Base-by-base conservation (phyloP, 228 moss, liverwort and hornwort genomes). In the Sphagnum magellanicum region DNA sequence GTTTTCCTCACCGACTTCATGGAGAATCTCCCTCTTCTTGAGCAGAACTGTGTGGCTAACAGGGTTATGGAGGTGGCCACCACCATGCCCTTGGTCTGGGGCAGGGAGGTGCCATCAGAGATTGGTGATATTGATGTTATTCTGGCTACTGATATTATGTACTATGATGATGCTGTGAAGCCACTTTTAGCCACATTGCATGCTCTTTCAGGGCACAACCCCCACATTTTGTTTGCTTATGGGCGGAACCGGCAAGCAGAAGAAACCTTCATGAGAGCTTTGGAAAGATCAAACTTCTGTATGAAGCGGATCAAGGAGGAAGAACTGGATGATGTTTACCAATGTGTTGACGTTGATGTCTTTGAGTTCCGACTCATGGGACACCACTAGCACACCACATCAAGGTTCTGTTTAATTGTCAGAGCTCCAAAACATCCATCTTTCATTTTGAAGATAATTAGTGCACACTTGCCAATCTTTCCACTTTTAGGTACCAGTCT, bases 231-330 rank as follows among this genome's bases (percentile, higher is more conserved):
- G 3, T 11, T 92, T 17, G 83, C 88, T 12, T 88, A 92, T 49
- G 92, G 92, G 5, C 74, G 90, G 69, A 92, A 92, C 16, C 76
- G 92, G 60, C 88, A 81, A 70, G 90, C 92, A 15, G 92, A 92
- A 74, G 84, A 67, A 5, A 61, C 72, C 48, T 90, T 92, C 70
- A 67, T 82, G 74, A 74, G 4, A 59, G 70, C 77, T 66, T 68
- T 78, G 32, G 71, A 5, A 48, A 51, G 52, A n/a, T 70, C 69
- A 4, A 73, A 67, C 6, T 79, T 89, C 15, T 67, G n/a, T 5
- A 12, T 90, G 50, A 79, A 80, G 71, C 85, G 71, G 59, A 66
- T 92, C 9, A 0, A 60, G 14, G 79, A 81, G 51, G 72, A 67
- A 13, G 74, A 78, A 52, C 79, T 92, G 51, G 84, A 88, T 55